These are phyloP conservation scores for Orbilia brochopaga DNA, from an alignment of 2,329 filamentous ascomycete species.

Conservation along the genomic window DNA sequence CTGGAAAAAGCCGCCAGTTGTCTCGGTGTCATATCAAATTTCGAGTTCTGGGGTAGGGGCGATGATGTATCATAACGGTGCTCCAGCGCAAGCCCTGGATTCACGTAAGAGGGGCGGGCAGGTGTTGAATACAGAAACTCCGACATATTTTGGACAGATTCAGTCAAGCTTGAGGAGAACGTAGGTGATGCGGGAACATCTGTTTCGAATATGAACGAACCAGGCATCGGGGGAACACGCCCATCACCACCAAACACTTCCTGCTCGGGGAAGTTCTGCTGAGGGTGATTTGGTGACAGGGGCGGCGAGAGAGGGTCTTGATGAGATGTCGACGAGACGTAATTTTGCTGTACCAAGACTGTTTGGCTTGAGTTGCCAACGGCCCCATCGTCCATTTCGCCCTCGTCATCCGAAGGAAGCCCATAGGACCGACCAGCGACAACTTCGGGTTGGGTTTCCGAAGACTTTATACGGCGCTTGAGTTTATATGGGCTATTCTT, in stretches of 20 bases:
- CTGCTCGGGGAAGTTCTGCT: background rate
- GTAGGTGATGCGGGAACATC: conserved; percentile 31
- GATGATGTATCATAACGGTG: conserved; percentile 36
- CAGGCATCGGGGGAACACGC: conserved; percentile 28
- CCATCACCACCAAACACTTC: conserved; percentile 1
- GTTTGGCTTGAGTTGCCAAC: background rate
- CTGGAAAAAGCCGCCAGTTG: conserved; percentile 43
- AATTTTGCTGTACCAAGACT: conserved; percentile 20
- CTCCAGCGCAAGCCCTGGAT: conserved; percentile 38
- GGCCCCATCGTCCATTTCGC: conserved; percentile 17
- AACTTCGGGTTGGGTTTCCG: conserved; percentile 8
- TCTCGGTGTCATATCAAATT: conserved; percentile 42
- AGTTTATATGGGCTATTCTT: background rate
- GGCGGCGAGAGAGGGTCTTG: conserved; percentile 41
- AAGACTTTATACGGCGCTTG: conserved; percentile 3
- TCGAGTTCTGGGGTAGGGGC: conserved; percentile 27
- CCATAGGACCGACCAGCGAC: conserved; percentile 46
- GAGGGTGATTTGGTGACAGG: conserved; percentile 15
- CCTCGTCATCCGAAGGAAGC: conserved; percentile 44
- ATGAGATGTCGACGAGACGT: conserved; percentile 17
- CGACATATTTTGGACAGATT: conserved; percentile 29
- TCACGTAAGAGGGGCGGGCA: conserved; percentile 31
- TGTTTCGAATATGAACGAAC: conserved; percentile 48
- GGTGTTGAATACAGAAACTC: conserved; percentile 44
- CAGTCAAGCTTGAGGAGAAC: conserved; percentile 34